Base-by-base conservation (phyloP, 2,329 filamentous ascomycete genomes). In the Thelonectria discophora region DNA sequence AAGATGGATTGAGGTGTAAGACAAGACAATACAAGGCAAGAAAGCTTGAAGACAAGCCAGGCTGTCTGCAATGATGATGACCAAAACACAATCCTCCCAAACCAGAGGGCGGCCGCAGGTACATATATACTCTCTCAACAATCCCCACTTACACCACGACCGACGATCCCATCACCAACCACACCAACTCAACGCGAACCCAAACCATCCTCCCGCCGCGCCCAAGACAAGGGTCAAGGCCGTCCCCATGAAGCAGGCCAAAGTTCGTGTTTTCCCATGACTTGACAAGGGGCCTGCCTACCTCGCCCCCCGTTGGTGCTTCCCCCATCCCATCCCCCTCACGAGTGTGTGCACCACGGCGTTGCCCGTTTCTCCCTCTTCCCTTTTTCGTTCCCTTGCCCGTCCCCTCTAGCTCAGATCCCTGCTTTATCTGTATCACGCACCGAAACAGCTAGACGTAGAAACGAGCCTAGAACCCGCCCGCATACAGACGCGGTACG, bases 121-220 rank as follows among this genome's bases (percentile, higher is more conserved):
- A 8, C 64, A 49, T 49, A 68, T 69, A 69, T 69, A 69, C 53
- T 43, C 32, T 30, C 21, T 12, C 45, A 21, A 20, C 30, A 21
- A 60, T 59, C 63, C 52, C 65, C 52, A 69, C 49, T 57, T 67
- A 62, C 58, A 34, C 32, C 32, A 69, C 60, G 56, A 46, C 40
- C 47, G 42, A 59, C 67, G 65, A 65, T 70, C 67, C 24, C 68
- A 63, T 37, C 53, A 54, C 58, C 40, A 55, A 17, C n/a, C 32
- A 13, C 53, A n/a, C 24, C 24, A 24, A 24, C 24, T 24, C 24
- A 7, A 37, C 27, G n/a, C 40, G 32, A 55, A 42, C 39, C 37
- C 50, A 15, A 21, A 21, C 5, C 24, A 24, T 24, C 24, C 4
- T 24, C 24, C 39, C 39, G 39, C 39, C 15, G 39, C 17, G 17